Base-by-base conservation (phyloP, 2,329 filamentous ascomycete species). In the Chaetomium sp. region DNA sequence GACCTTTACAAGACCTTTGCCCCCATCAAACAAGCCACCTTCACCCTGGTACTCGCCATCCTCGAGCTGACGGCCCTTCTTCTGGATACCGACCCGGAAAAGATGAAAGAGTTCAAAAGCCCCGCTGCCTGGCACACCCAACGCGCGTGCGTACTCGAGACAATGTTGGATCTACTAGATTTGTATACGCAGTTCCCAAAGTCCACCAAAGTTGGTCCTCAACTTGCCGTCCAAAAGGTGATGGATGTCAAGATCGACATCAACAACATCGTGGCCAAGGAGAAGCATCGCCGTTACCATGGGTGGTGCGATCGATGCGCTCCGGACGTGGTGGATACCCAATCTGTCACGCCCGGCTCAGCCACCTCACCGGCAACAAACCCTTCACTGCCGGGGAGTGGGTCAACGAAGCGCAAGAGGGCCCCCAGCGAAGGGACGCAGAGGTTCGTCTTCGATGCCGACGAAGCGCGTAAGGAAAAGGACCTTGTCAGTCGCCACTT, bases 1-100 rank as follows among this genome's bases (percentile, higher is more conserved):
- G 95, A 99, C 77, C 81, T 97, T 55, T 97, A 97, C 79, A 92
- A 93, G 74, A 99, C 95, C 0, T 96, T 95, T 76, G 89, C 92
- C 0, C 93, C 93, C 9, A 83, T 98, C 64, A 98, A 98, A 79
- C 92, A 96, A 72, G 91, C 89, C 0, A 91, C 91, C 0, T 87
- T 90, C n/a, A 90, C 92, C 16, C 89, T 97, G 83, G 92, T 91
- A 0, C 85, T 96, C 72, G 90, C 90, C 10, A 87, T 92, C 69
- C 79, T 96, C 12, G 93, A 97, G 77, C 85, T 98, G 42, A 89
- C 93, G 0, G 86, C 89, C 0, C 84, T 91, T 29, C 78, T 97
- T 63, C 81, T 85, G 38, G 83, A 83, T 57, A 80, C 82, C 47
- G 82, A 86, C 51, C 71, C 86, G 8, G 81, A 84, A 8, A 75